Evolutionary conservation across 106 monocot genomes (phyloP).

Genomic region (Phalaenopsis equestris): DNA sequence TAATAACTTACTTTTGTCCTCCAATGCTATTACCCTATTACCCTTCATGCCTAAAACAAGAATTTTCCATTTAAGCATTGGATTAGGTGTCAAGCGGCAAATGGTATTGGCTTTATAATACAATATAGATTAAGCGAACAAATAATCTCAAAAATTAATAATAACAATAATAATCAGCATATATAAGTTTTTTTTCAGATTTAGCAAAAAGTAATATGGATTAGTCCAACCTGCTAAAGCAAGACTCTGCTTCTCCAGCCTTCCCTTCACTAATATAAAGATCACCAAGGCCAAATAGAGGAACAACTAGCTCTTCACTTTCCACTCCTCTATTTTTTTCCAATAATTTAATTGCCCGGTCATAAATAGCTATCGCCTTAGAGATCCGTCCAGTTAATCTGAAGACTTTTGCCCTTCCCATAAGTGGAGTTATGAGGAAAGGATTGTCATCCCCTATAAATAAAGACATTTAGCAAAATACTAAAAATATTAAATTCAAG

Average conservation of each 20-base stretch:
- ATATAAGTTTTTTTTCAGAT: not conserved
- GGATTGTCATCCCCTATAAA: constrained; percentile 50
- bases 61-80: not conserved
- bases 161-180: not conserved
- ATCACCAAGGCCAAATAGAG: constrained; percentile 55
- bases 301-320: constrained; percentile 58
- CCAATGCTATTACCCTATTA: not conserved
- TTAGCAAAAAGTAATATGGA: not conserved
- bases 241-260: constrained; percentile 53
- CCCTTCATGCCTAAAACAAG: not conserved
- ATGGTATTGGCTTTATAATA: not conserved
- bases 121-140: not conserved
- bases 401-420: constrained; percentile 69
- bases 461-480: not conserved
- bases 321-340: constrained; percentile 48
- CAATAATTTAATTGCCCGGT: constrained; percentile 39
- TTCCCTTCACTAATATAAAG: constrained; percentile 56
- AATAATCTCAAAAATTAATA: not conserved
- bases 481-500: not conserved
- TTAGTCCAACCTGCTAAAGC: constrained; percentile 47
- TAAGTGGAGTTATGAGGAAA: constrained; percentile 59
- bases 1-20: not conserved
- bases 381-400: constrained; percentile 36
- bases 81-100: not conserved
- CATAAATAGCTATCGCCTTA: constrained; percentile 48